Evolutionary conservation across 768 basidiomycete species (phyloP).

Genomic region (Steccherinum ochraceum): DNA sequence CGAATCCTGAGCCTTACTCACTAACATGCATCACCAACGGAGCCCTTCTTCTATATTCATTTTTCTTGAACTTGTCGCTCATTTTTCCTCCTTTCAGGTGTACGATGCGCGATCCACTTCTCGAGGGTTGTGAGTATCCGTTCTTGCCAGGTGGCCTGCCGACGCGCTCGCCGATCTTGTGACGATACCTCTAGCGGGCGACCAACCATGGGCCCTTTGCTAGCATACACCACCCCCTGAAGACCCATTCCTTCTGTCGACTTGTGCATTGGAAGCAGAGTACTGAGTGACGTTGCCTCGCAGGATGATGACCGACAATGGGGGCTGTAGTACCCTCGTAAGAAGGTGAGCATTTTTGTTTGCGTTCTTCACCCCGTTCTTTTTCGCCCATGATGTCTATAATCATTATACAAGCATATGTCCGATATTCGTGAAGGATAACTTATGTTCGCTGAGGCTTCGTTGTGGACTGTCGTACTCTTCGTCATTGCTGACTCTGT

Average conservation of each 20-base stretch:
- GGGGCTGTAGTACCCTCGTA: no score
- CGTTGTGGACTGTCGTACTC: background rate
- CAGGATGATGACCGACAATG: no score
- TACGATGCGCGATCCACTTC: no score
- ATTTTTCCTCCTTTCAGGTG: conserved; percentile 1
- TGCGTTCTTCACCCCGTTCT: conserved; percentile 1
- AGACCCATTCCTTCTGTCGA: conserved; percentile 12
- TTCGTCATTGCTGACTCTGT: background rate
- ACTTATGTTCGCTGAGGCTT: conserved; percentile 42
- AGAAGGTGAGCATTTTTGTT: conserved; percentile 6
- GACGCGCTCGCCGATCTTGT: conserved; percentile 5
- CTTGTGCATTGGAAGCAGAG: background rate
- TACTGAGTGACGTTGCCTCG: background rate
- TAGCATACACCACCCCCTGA: conserved; percentile 42
- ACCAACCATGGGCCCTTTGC: conserved; percentile 20
- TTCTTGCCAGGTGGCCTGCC: conserved; percentile 15
- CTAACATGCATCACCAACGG: conserved; percentile 67
- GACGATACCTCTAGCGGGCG: conserved; percentile 28
- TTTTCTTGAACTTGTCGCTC: conserved; percentile 1
- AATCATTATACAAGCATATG: conserved; percentile 65
- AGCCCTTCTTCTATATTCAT: conserved; percentile 22
- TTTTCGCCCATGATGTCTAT: conserved; percentile 44
- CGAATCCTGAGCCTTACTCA: conserved; percentile 68
- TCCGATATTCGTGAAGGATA: conserved; percentile 61
- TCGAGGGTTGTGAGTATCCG: conserved; percentile 3